Evolutionary conservation across 192 early-diverging fungal genomes (phyloP), one percentile per base, ranked within the genome.

Genomic region (Podila minutissima): DNA sequence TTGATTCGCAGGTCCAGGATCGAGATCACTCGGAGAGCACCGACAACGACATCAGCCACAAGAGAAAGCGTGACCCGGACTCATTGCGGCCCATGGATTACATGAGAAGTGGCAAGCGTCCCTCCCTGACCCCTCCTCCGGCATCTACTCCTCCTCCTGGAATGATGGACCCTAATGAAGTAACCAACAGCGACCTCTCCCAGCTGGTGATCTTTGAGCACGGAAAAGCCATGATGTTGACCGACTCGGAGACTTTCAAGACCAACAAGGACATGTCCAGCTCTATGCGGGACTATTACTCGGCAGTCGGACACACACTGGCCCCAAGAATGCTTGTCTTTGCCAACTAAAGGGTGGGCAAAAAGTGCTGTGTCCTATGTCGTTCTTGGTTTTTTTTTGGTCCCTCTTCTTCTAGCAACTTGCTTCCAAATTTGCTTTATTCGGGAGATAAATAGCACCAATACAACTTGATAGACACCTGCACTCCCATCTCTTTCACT

Each of bases 131-230:
- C 0, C 71, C 77, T 26, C 69, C 68, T 61, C 64, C 69, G 11
- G 10, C 50, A 3, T n/a, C 15, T 15, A 64, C 72, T 1, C 8
- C 46, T 9, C 77, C 71, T 32, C 77, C 77, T 51, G 77, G 77
- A 11, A 81, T 81, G 77, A 81, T 81, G 77, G 37, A 81, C 33
- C 77, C 77, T 15, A 55, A 72, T 6, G 57, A 69, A 41, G 77
- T 81, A 20, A 65, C 77, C 15, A 71, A 81, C 26, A 50, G 53
- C 26, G 71, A 81, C 20, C 77, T 81, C 0, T 72, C 77, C 20
- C 77, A 81, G 63, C 77, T 81, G 33, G 77, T 81, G 31, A n/a
- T 81, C 17, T 81, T 73, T 53, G 59, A 81, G 55, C 62, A 61
- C 3, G 66, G 71, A 24, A 35, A 73, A 33, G 77, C 77, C 22